Conservation (phyloP, 257 asterid species). For the Nicotiana benthamiana region DNA sequence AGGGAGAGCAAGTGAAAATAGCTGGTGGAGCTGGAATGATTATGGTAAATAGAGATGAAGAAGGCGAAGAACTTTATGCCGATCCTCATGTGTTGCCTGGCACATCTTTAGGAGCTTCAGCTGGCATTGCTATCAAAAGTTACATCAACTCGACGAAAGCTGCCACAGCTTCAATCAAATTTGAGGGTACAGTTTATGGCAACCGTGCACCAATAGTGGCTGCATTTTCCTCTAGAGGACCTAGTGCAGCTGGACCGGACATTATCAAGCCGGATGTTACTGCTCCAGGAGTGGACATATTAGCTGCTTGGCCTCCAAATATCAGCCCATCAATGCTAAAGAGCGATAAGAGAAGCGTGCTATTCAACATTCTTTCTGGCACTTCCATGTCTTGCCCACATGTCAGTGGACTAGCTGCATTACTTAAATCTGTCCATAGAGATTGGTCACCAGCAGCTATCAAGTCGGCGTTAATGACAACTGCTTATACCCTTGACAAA, state of each 20-base stretch:
- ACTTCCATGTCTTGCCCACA: slow-evolving; percentile 90
- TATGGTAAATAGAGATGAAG: slow-evolving; percentile 30
- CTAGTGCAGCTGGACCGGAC: slow-evolving; percentile 39
- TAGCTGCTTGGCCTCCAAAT: slow-evolving; percentile 78
- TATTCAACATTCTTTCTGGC: slow-evolving; percentile 59
- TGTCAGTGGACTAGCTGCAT: slow-evolving; percentile 57
- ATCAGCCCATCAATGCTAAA: slow-evolving; percentile 45
- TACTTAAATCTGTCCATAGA: slow-evolving; percentile 45
- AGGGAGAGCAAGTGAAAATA: slow-evolving; percentile 53
- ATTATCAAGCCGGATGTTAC: slow-evolving; percentile 68
- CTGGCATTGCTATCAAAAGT: slow-evolving; percentile 28
- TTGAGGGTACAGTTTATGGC: slow-evolving; percentile 35
- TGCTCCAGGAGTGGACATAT: slow-evolving; percentile 69
- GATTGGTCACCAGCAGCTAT: slow-evolving; percentile 76
- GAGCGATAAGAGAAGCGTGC: slow-evolving; percentile 40
- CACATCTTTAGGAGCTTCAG: slow-evolving; percentile 39
- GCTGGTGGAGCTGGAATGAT: slow-evolving; percentile 75
- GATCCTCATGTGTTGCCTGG: slow-evolving; percentile 69
- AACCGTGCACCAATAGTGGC: slow-evolving; percentile 64
- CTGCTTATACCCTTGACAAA: slow-evolving; percentile 36
- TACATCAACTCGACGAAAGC: slow-evolving; percentile 28
- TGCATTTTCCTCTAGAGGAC: slow-evolving; percentile 77
- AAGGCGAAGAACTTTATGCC: slow-evolving; percentile 57
- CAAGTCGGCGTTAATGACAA: slow-evolving; percentile 72
- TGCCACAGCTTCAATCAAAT: slow-evolving; percentile 41